Evolutionary conservation across 306 rosid genomes (phyloP).

Genomic region (Cercis canadensis): DNA sequence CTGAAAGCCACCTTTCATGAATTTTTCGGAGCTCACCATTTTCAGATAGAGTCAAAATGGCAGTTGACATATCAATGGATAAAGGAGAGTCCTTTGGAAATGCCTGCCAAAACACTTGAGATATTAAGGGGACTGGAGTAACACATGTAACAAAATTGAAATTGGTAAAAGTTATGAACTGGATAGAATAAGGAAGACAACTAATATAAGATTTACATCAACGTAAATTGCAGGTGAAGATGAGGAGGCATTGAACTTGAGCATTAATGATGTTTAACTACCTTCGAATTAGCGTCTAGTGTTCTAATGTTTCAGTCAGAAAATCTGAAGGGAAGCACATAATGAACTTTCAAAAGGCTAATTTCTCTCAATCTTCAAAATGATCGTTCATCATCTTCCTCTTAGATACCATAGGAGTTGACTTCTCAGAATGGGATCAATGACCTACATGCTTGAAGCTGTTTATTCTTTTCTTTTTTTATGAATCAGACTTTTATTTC

Average conservation of each 20-base stretch:
- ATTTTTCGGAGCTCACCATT: slow-evolving; percentile 76
- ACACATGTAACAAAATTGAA: background rate
- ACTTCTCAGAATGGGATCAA: background rate
- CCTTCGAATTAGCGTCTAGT: background rate
- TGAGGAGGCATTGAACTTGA: background rate
- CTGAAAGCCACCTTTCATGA: slow-evolving; percentile 73
- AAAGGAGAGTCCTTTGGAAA: slow-evolving; percentile 75
- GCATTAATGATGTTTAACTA: background rate
- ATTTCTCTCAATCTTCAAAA: background rate
- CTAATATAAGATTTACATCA: too few relatives aligned
- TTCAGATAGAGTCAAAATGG: slow-evolving; percentile 68
- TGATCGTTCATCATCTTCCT: background rate
- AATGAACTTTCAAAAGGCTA: too few relatives aligned
- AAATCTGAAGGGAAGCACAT: background rate
- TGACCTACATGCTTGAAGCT: background rate
- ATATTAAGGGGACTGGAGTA: background rate
- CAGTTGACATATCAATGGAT: slow-evolving; percentile 80
- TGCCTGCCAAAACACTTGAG: slow-evolving; percentile 52
- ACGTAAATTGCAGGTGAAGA: background rate
- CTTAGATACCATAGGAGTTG: background rate
- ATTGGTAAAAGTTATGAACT: background rate
- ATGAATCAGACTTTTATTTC: too few relatives aligned
- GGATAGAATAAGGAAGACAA: background rate
- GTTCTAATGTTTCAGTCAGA: background rate
- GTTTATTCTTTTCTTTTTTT: too few relatives aligned